Evolutionary conservation across 2,329 filamentous ascomycete species (phyloP).

Genomic region (Talaromyces rugulosus): DNA sequence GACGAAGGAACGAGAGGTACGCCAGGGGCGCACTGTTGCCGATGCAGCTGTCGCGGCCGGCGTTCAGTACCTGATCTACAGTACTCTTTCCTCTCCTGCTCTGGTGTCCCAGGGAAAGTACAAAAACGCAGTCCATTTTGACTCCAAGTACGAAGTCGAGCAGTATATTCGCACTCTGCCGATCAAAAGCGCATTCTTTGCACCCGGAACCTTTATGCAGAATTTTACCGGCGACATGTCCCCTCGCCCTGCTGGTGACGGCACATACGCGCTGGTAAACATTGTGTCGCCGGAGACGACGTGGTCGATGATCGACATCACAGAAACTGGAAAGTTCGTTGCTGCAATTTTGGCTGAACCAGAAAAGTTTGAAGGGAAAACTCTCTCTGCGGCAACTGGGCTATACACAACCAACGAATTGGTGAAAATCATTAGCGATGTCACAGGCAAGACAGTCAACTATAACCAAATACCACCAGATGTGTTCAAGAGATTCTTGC

Average conservation of each 20-base stretch:
- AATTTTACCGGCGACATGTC: constrained; percentile 35
- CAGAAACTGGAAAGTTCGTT: constrained; percentile 34
- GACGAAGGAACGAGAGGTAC: constrained; percentile 22
- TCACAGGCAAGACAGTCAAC: constrained; percentile 34
- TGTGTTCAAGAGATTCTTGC: constrained; percentile 19
- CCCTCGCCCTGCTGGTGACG: constrained; percentile 22
- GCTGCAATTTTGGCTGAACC: constrained; percentile 34
- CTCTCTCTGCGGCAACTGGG: constrained; percentile 29
- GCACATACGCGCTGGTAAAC: constrained; percentile 22
- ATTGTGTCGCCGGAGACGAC: constrained; percentile 17
- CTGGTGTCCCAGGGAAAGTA: constrained; percentile 31
- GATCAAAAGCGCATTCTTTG: constrained; percentile 50
- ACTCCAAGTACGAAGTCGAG: constrained; percentile 55
- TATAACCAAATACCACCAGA: constrained; percentile 24
- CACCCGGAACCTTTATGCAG: constrained; percentile 54
- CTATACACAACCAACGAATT: constrained; percentile 30
- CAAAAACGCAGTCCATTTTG: constrained; percentile 47
- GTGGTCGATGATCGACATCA: constrained; percentile 31
- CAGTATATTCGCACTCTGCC: constrained; percentile 49
- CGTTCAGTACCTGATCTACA: constrained; percentile 29
- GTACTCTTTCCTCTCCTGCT: constrained; percentile 17
- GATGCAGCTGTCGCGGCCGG: constrained; percentile 25
- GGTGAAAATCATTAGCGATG: constrained; percentile 27
- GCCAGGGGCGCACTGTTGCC: constrained; percentile 23
- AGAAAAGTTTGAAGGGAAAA: constrained; percentile 31